Base-by-base conservation (phyloP, 306 rosid species). In the Hippophae gyantsensis region DNA sequence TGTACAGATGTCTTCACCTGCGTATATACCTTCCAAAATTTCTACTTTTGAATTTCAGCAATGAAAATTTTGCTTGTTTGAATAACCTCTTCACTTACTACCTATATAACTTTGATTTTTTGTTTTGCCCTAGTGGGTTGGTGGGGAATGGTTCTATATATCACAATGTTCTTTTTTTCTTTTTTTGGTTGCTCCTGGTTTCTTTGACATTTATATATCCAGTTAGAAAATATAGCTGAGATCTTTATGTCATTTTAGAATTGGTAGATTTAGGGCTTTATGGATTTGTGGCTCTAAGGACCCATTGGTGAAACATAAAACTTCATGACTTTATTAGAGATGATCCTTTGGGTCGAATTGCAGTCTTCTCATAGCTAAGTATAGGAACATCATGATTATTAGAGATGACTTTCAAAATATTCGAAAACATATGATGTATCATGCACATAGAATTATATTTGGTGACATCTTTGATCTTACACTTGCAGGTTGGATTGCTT, bases 401-500 rank as follows among this genome's bases (percentile, higher is more conserved):
- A 43, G 42, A 4, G 13, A 41, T 7, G 12, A 46, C 7, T 56
- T 11, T 42, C 14, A 56, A 23, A 56, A 32, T 43, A 23, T 8
- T 43, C 0, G 12, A 13, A 18, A 11, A 8, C 10, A 23, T 27
- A 18, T 3, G 42, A 9, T 13, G 43, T 11, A 25, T 64, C n/a
- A n/a, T n/a, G 48, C 42, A 3, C 8, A n/a, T 23, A 9, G 10
- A n/a, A 65, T 48, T 42, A 11, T 43, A 14, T 60, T 7, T 49
- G 45, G 11, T 63, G 52, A 54, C 63, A 45, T 52, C 56, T 56
- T 55, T 13, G 48, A 13, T 58, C 26, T 38, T 63, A 52, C 56
- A 52, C 71, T 63, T 78, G 60, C 61, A 81, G 90, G 81, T 76
- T 63, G 82, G 84, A 67, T 64, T 78, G 76, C 68, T 79, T 42